A percentile compares a stretch with the other conserved stretches of the same genome.
Evolutionary conservation across 192 early-diverging fungal species (phyloP).

Genomic region (Chytriomyces hyalinus): DNA sequence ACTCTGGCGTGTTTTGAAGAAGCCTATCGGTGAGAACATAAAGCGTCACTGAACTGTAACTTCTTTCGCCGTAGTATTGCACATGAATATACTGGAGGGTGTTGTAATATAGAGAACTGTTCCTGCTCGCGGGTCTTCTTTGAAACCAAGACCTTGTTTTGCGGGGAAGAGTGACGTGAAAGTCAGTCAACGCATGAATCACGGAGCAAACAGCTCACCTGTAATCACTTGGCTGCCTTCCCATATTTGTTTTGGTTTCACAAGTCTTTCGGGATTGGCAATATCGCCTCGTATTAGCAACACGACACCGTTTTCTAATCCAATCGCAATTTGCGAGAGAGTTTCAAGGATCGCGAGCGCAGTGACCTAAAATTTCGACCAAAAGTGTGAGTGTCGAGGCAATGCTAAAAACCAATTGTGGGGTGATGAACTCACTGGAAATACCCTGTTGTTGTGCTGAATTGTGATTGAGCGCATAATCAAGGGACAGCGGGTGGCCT

Average conservation of each 20-base stretch:
- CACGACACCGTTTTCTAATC: constrained; percentile 90
- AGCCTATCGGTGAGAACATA: too few species aligned
- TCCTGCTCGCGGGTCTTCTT: constrained; percentile 60
- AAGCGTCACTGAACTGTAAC: background rate
- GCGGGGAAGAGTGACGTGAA: background rate
- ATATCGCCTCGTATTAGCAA: constrained; percentile 84
- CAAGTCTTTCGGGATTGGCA: constrained; percentile 70
- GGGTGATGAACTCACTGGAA: constrained; percentile 56
- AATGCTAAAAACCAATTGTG: background rate
- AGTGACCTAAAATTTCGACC: constrained; percentile 48
- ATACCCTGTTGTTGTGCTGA: constrained; percentile 66
- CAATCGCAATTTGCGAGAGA: constrained; percentile 87
- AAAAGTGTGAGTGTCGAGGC: constrained; percentile 17
- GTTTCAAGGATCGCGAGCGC: constrained; percentile 78
- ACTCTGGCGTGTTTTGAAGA: too few species aligned
- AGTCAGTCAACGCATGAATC: background rate
- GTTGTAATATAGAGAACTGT: constrained; percentile 75
- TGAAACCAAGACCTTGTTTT: constrained; percentile 70
- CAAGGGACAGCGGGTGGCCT: constrained; percentile 55
- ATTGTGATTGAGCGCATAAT: constrained; percentile 71
- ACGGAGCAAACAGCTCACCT: constrained; percentile 55
- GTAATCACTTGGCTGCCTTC: constrained; percentile 85
- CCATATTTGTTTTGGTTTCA: constrained; percentile 81
- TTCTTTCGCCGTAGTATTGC: constrained; percentile 54
- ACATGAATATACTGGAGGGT: constrained; percentile 63